Evolutionary conservation across 495 filamentous ascomycete species (phyloP), one percentile per base, ranked within the genome.

Genomic region (Tuber magnatum): DNA sequence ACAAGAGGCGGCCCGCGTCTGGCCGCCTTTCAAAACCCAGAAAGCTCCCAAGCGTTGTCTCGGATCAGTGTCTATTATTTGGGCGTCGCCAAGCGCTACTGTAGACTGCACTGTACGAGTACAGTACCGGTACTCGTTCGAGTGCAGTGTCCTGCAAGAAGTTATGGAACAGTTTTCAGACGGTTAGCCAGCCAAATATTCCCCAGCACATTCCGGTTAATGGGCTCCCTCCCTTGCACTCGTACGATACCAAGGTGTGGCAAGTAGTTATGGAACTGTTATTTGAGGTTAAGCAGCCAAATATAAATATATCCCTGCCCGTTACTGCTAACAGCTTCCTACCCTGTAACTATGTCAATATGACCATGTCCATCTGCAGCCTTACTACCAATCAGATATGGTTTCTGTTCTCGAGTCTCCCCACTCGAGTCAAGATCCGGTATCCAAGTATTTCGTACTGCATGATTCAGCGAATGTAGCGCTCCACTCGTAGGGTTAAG

Each of bases 1-100:
- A 35, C 56, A 16, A 18, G 56, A 65, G 56, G 56, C 56, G 56
- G 56, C 56, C 56, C 56, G 56, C 56, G 56, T 65, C 56, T 65
- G 56, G 56, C 56, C 56, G 56, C 56, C 56, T 65, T 35, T 35
- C 12, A 35, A 28, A 35, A 65, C 28, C 2, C 6, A 2, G 56
- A 35, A 28, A 65, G 56, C 56, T 65, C 56, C 28, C 56, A 65
- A 65, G 56, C 28, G 56, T 18, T 65, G 56, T 65, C 56, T 28
- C 8, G 56, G 56, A 65, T 65, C 56, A 35, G 28, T 18, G 56
- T 35, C 16, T 28, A 5, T 65, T 18, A 65, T 65, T 65, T 14
- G 56, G 35, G 32, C 56, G 56, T 65, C 35, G 28, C 56, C 56
- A 65, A 65, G 56, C 12, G 28, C 28, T 18, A 65, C 4, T 5